Conservation (phyloP, 495 filamentous ascomycete genomes). For the Oleoguttula mirabilis region DNA sequence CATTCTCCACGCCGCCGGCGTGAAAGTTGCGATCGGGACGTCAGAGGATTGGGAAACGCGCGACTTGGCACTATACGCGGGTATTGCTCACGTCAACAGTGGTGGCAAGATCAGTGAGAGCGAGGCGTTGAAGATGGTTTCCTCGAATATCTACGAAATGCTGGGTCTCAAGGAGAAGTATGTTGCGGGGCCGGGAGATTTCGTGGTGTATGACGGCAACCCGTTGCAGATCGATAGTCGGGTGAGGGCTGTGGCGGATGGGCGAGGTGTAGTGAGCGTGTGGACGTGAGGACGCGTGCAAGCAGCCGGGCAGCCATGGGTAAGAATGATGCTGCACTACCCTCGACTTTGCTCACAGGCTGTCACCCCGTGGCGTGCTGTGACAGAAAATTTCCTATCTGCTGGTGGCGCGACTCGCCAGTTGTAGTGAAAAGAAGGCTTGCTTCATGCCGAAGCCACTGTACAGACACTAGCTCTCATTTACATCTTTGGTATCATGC, state of each 20-base stretch:
- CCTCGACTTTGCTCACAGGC: no score
- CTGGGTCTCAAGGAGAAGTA: conserved; percentile 30
- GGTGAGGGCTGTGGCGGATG: conserved; percentile 16
- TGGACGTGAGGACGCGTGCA: no score
- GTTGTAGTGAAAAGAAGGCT: no score
- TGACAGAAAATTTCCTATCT: no score
- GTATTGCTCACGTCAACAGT: conserved; percentile 38
- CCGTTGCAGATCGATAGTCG: conserved; percentile 24
- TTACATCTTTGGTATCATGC: no score
- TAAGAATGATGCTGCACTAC: no score
- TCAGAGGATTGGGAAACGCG: conserved; percentile 40
- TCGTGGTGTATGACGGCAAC: conserved; percentile 22
- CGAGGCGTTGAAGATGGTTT: conserved; percentile 35
- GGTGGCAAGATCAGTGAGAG: conserved; percentile 29
- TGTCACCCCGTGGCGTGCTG: no score
- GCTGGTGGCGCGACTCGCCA: no score
- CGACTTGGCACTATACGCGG: conserved; percentile 36
- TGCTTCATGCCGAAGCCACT: no score
- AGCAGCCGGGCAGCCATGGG: no score
- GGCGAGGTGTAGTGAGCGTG: conserved; percentile 6
- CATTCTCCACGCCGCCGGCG: conserved; percentile 33
- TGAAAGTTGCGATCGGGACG: conserved; percentile 35
- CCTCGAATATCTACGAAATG: conserved; percentile 38
- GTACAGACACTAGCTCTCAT: no score
- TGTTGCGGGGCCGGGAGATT: conserved; percentile 7